Percentiles rank a stretch among this genome's conserved stretches.
Evolutionary conservation across 805 yeast species (phyloP).

Genomic region (Cyberlindnera suaveolens): DNA sequence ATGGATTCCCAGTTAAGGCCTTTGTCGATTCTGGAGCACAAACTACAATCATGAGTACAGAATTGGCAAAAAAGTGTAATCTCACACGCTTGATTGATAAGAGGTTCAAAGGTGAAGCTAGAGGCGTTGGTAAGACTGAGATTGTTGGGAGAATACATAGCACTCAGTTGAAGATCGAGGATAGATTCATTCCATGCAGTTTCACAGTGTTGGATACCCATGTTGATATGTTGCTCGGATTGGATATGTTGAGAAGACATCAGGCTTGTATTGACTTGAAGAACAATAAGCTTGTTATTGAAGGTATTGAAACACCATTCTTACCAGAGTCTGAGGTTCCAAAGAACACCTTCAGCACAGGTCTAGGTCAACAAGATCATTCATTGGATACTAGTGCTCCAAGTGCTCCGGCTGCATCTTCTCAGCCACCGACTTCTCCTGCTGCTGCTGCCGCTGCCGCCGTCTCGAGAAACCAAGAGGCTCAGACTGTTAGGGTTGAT

Average conservation of each 20-base stretch:
- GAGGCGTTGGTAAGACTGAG: slow-evolving; percentile 82
- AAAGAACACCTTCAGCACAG: slow-evolving; percentile 11
- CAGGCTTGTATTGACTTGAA: slow-evolving; percentile 76
- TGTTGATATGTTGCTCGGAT: slow-evolving; percentile 75
- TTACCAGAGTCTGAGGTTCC: slow-evolving; percentile 69
- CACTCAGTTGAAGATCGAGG: slow-evolving; percentile 77
- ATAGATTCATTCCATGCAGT: slow-evolving; percentile 55
- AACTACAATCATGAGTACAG: slow-evolving; percentile 74
- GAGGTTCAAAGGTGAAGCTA: slow-evolving; percentile 75
- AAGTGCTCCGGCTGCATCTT: not conserved
- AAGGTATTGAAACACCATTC: slow-evolving; percentile 67
- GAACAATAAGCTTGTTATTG: slow-evolving; percentile 58
- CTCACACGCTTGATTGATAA: slow-evolving; percentile 69
- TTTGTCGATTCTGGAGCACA: slow-evolving; percentile 98
- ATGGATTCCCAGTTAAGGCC: slow-evolving; percentile 79
- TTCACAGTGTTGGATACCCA: slow-evolving; percentile 67
- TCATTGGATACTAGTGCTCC: not conserved
- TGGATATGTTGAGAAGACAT: slow-evolving; percentile 87
- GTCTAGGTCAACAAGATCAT: not conserved
- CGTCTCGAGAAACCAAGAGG: slow-evolving; percentile 7
- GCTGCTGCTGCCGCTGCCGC: slow-evolving; percentile 20
- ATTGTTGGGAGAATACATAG: slow-evolving; percentile 84
- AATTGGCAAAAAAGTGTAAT: slow-evolving; percentile 67
- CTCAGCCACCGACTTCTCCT: slow-evolving; percentile 4
- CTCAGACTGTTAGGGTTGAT: not conserved